These are phyloP conservation scores for Phytophthora pseudosyringae DNA, from an alignment of 352 stramenopile species.

Conservation along the genomic window DNA sequence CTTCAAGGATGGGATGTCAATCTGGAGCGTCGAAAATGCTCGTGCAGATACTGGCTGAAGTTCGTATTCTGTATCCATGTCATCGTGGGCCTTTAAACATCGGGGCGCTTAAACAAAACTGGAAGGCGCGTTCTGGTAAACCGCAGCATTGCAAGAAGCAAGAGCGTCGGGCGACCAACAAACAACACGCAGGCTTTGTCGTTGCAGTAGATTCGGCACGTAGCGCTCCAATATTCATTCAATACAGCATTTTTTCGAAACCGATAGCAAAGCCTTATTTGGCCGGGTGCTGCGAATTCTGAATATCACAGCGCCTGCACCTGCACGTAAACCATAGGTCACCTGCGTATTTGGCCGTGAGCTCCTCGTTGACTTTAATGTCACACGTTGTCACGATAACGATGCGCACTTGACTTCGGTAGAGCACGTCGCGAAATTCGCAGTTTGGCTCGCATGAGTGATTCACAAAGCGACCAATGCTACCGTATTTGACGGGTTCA, in stretches of 20 bases:
- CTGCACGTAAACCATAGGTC: not conserved
- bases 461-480: not conserved
- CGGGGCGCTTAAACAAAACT: not conserved
- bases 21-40: not conserved
- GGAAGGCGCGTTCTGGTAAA: not conserved
- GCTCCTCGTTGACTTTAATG: not conserved
- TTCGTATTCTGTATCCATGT: not conserved
- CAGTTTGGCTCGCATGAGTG: not conserved
- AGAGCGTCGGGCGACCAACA: too few species aligned
- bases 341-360: not conserved
- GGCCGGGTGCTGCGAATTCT: too few species aligned
- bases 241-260: too few species aligned
- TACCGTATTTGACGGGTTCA: not conserved
- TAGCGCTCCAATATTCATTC: too few species aligned
- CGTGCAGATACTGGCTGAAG: not conserved
- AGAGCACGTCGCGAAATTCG: not conserved
- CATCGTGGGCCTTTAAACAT: not conserved
- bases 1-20: not conserved
- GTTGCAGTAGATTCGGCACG: too few species aligned
- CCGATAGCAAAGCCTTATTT: too few species aligned
- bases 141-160: not conserved
- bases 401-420: not conserved
- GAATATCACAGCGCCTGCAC: too few species aligned
- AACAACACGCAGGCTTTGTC: not conserved
- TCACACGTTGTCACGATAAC: not conserved